These are phyloP conservation scores for Aspergillus chevalieri DNA, from an alignment of 2,329 filamentous ascomycete genomes.

Conservation along the genomic window DNA sequence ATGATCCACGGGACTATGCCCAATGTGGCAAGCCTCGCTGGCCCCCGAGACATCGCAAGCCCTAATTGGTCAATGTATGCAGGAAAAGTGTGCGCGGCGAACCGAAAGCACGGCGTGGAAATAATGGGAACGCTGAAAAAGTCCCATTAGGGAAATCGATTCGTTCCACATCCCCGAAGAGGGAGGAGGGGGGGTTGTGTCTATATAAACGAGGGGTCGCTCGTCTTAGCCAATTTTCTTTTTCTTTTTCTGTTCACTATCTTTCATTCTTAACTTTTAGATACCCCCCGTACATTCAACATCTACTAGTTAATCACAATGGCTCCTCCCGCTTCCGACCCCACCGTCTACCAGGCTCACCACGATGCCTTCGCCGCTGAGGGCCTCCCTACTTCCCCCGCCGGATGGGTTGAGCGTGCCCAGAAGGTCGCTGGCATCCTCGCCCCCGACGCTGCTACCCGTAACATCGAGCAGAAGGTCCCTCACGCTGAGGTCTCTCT, in stretches of 20 bases:
- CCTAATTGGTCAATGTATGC: neutral
- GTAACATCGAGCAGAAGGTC: slow-evolving; percentile 49
- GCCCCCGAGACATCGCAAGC: neutral
- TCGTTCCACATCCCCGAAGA: neutral
- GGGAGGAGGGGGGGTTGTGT: too few relatives aligned
- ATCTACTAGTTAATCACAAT: too few relatives aligned
- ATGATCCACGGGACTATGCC: neutral
- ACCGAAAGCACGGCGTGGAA: too few relatives aligned
- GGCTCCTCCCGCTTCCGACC: slow-evolving; percentile 23
- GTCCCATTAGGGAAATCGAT: neutral
- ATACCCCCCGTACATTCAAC: neutral
- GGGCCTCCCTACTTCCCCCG: slow-evolving; percentile 31
- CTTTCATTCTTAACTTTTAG: neutral
- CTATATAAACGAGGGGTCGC: neutral
- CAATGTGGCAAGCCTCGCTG: neutral
- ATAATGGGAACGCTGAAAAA: too few relatives aligned
- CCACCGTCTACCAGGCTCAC: slow-evolving; percentile 37
- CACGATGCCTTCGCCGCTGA: slow-evolving; percentile 29
- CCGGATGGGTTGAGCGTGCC: slow-evolving; percentile 46
- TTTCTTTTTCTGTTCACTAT: neutral
- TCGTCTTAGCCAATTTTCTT: neutral
- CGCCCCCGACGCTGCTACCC: slow-evolving; percentile 39
- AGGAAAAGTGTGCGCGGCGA: neutral
- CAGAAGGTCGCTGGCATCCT: slow-evolving; percentile 46
- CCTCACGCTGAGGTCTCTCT: slow-evolving; percentile 47